A percentile compares a stretch with the other conserved stretches of the same genome.
These are phyloP conservation scores for Lepidium sativum DNA, from an alignment of 345 rosid species.

Conservation along the genomic window DNA sequence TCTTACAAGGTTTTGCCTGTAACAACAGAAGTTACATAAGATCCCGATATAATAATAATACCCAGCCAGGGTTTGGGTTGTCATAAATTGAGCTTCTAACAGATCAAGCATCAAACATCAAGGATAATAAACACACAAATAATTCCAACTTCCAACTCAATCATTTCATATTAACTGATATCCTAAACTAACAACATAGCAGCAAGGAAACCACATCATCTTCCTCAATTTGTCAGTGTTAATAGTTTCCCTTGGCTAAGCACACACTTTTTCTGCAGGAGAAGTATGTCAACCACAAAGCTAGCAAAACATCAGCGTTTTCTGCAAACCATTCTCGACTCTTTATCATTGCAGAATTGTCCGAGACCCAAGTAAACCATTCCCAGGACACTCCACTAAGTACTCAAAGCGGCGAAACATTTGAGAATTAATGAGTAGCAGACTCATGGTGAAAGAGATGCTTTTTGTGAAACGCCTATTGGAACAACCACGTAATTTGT, in stretches of 20 bases:
- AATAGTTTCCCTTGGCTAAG: background rate
- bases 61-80: background rate
- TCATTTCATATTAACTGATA: background rate
- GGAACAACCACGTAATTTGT: background rate
- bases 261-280: background rate
- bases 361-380: background rate
- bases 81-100: background rate
- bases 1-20: conserved; percentile 80
- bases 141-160: background rate
- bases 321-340: background rate
- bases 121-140: background rate
- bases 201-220: background rate
- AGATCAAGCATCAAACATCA: background rate
- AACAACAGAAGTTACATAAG: background rate
- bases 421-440: background rate
- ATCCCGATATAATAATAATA: background rate
- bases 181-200: conserved; percentile 2
- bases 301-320: background rate
- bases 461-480: too few relatives aligned
- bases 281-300: background rate
- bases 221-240: background rate
- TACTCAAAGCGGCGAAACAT: background rate
- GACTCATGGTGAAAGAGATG: too few relatives aligned
- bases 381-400: background rate
- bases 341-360: background rate